Conservation (phyloP, 768 basidiomycete species). For the Chalciporus piperatus region DNA sequence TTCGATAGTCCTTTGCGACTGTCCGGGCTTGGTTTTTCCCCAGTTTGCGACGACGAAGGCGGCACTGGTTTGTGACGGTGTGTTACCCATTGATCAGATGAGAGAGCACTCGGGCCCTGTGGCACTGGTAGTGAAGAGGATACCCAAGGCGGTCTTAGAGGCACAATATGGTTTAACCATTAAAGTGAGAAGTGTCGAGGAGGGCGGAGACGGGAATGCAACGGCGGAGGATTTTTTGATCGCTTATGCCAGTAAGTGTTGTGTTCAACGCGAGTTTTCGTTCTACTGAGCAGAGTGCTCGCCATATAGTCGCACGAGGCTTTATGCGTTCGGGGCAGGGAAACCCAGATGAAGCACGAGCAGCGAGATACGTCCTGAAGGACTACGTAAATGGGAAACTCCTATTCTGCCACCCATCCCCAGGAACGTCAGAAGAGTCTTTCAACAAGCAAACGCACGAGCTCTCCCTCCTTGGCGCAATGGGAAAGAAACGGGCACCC, state of each 20-base stretch:
- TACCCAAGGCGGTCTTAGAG: conserved; percentile 84
- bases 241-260: conserved; percentile 84
- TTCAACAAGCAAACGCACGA: conserved; percentile 78
- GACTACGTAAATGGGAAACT: conserved; percentile 96
- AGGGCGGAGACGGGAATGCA: conserved; percentile 77
- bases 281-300: conserved; percentile 15
- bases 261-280: not conserved
- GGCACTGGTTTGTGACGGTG: conserved; percentile 93
- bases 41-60: conserved; percentile 98
- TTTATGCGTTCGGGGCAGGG: conserved; percentile 93
- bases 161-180: conserved; percentile 85
- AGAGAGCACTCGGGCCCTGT: conserved; percentile 87
- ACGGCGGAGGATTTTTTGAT: conserved; percentile 80
- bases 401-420: conserved; percentile 89
- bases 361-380: conserved; percentile 90
- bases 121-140: conserved; percentile 69
- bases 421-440: conserved; percentile 54
- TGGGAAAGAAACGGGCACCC: conserved; percentile 87
- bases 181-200: conserved; percentile 59
- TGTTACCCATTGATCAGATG: conserved; percentile 96
- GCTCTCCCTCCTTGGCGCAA: conserved; percentile 53
- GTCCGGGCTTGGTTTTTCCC: conserved; percentile 96
- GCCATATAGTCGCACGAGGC: conserved; percentile 76
- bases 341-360: conserved; percentile 94
- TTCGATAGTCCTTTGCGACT: conserved; percentile 87